A percentile compares a stretch with the other conserved stretches of the same genome.
Conservation (phyloP, 352 stramenopile species). For the Nothophytophthora sp. region DNA sequence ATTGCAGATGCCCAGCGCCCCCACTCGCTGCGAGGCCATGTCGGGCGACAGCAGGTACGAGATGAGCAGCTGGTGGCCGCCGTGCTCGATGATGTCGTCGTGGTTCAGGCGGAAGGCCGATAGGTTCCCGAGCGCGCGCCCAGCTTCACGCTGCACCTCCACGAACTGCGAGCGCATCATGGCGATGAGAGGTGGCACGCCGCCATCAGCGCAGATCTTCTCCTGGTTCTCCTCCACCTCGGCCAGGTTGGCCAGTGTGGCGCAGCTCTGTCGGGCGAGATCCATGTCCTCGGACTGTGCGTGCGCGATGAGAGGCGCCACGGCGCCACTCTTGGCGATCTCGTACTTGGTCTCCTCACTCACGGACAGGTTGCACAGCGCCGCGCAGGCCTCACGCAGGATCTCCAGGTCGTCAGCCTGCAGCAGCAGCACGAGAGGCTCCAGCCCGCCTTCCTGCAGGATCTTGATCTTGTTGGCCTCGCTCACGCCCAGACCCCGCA, state of each 20-base stretch:
- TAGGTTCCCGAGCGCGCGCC: slow-evolving; percentile 93
- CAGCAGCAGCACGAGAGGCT: slow-evolving; percentile 92
- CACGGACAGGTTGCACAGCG: slow-evolving; percentile 95
- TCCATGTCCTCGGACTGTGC: slow-evolving; percentile 94
- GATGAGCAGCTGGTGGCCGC: slow-evolving; percentile 94
- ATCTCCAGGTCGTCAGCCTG: slow-evolving; percentile 92
- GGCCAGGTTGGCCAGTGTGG: slow-evolving; percentile 94
- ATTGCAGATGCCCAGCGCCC: slow-evolving; percentile 95
- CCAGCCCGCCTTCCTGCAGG: slow-evolving; percentile 95
- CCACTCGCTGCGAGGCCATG: slow-evolving; percentile 93
- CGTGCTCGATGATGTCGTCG: slow-evolving; percentile 90
- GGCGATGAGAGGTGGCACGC: slow-evolving; percentile 89
- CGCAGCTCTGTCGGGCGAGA: slow-evolving; percentile 89
- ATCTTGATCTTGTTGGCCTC: slow-evolving; percentile 96
- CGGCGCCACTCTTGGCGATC: slow-evolving; percentile 93
- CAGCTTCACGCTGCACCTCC: slow-evolving; percentile 92
- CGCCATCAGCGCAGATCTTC: slow-evolving; percentile 92
- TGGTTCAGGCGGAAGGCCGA: slow-evolving; percentile 90
- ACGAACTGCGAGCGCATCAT: slow-evolving; percentile 97
- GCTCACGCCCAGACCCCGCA: slow-evolving; percentile 92
- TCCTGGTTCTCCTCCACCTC: slow-evolving; percentile 96
- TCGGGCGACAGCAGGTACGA: slow-evolving; percentile 96
- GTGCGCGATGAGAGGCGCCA: slow-evolving; percentile 90
- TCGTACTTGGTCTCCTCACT: slow-evolving; percentile 98
- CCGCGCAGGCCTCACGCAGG: slow-evolving; percentile 92